phyloP scores from a whole-genome alignment of 192 early-diverging fungal genomes.

The Linnemannia elongata region DNA sequence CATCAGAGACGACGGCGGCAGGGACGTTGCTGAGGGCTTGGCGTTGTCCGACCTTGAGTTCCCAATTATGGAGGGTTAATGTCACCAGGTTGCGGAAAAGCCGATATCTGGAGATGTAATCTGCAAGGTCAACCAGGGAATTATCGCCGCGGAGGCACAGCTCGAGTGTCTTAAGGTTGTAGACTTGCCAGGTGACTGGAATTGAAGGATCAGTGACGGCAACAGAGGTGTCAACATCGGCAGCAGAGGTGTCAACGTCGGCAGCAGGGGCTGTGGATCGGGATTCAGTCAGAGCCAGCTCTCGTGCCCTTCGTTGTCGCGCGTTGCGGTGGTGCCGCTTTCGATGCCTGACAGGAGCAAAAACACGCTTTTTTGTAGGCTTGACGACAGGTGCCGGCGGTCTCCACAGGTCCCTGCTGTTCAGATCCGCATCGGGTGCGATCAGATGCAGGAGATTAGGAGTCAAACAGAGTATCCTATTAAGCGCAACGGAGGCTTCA shows the following conservation, averaged over 20 bases:
- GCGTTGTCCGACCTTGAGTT: constrained; percentile 2
- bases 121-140: not conserved
- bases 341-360: not conserved
- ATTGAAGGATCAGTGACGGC: not conserved
- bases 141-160: not conserved
- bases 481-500: not conserved
- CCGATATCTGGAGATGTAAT: not conserved
- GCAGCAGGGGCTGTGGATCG: not conserved
- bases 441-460: constrained; percentile 5
- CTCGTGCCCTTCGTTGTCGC: not conserved
- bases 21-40: no score
- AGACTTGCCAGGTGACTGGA: not conserved
- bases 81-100: constrained; percentile 1
- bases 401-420: not conserved
- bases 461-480: not conserved
- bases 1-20: no score
- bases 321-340: not conserved
- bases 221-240: not conserved
- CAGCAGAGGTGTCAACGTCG: not conserved
- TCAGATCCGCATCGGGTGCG: not conserved
- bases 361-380: not conserved
- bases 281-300: not conserved
- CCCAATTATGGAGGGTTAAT: not conserved
- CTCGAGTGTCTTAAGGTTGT: not conserved
- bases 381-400: not conserved